A percentile compares a stretch with the other conserved stretches of the same genome.
These are phyloP conservation scores for Eustoma russellianum DNA, from an alignment of 257 asterid species.

Conservation along the genomic window DNA sequence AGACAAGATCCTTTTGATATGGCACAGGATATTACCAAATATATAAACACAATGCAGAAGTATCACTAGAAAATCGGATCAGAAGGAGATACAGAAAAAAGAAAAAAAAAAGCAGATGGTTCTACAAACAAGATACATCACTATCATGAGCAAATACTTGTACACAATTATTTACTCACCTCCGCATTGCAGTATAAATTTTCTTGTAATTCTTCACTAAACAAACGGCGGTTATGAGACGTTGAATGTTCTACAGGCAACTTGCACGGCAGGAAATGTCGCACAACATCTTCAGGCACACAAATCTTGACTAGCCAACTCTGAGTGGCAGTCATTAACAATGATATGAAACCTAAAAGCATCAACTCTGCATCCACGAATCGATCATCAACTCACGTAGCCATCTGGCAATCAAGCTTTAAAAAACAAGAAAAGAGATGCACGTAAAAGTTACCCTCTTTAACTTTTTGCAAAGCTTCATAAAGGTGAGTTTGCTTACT, in stretches of 20 bases:
- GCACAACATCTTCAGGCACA: conserved; percentile 15
- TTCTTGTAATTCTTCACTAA: conserved; percentile 16
- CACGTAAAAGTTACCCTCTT: conserved; percentile 23
- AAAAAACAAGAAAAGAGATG: background rate
- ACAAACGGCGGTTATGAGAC: conserved; percentile 16
- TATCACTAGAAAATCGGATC: too few relatives aligned
- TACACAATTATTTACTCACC: conserved; percentile 8
- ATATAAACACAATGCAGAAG: too few relatives aligned
- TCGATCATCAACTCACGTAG: background rate
- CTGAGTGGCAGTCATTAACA: conserved; percentile 35
- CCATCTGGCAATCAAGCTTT: background rate
- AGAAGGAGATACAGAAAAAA: too few relatives aligned
- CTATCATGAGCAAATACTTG: too few relatives aligned
- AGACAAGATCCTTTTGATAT: too few relatives aligned
- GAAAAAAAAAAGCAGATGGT: too few relatives aligned
- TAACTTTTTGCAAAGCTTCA: conserved; percentile 40
- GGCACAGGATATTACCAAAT: too few relatives aligned
- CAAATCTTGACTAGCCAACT: conserved; percentile 23
- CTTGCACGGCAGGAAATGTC: conserved; percentile 31
- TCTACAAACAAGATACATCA: too few relatives aligned
- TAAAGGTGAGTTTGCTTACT: conserved; percentile 33
- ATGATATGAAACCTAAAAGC: conserved; percentile 44
- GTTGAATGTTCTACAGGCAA: conserved; percentile 9
- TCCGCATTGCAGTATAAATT: conserved; percentile 24
- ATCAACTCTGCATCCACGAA: conserved; percentile 35